phyloP scores from a whole-genome alignment of 2,329 filamentous ascomycete species.

The Exophiala aquamarina region DNA sequence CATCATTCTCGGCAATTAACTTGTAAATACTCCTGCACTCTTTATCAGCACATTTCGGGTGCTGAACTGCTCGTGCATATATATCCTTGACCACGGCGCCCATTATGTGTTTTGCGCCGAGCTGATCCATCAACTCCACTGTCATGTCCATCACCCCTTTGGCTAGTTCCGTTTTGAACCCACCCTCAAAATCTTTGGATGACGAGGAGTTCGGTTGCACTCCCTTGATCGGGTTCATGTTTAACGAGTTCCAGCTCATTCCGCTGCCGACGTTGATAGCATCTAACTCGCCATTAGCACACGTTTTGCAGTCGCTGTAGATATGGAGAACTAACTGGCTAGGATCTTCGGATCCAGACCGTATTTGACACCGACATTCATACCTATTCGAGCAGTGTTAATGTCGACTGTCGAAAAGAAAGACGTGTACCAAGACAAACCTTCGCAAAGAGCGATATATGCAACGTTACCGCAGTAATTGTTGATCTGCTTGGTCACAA shows the following conservation, averaged over 20 bases:
- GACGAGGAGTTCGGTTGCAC: constrained; percentile 42
- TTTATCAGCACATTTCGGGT: constrained; percentile 51
- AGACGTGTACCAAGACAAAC: constrained; percentile 4
- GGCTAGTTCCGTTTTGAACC: constrained; percentile 59
- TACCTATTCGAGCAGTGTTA: constrained; percentile 54
- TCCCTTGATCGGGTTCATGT: constrained; percentile 34
- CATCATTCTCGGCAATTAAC: constrained; percentile 1
- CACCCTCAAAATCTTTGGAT: constrained; percentile 37
- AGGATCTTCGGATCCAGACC: constrained; percentile 30
- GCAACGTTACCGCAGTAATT: constrained; percentile 30
- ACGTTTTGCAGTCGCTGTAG: no score
- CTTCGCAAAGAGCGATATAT: constrained; percentile 27
- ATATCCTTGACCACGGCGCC: constrained; percentile 51
- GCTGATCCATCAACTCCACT: constrained; percentile 52
- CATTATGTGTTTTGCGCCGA: constrained; percentile 51
- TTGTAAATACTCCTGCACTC: constrained; percentile 58
- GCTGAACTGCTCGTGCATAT: constrained; percentile 52
- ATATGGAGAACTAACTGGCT: constrained; percentile 14
- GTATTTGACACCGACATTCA: constrained; percentile 41
- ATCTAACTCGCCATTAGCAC: constrained; percentile 38
- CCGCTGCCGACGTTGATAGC: constrained; percentile 28
- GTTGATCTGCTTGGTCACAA: constrained; percentile 32
- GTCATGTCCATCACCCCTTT: constrained; percentile 58
- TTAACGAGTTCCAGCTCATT: constrained; percentile 30
- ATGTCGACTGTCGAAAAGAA: not conserved